Base-by-base conservation (phyloP, 805 yeast genomes). In the Candida methanosorbosa region DNA sequence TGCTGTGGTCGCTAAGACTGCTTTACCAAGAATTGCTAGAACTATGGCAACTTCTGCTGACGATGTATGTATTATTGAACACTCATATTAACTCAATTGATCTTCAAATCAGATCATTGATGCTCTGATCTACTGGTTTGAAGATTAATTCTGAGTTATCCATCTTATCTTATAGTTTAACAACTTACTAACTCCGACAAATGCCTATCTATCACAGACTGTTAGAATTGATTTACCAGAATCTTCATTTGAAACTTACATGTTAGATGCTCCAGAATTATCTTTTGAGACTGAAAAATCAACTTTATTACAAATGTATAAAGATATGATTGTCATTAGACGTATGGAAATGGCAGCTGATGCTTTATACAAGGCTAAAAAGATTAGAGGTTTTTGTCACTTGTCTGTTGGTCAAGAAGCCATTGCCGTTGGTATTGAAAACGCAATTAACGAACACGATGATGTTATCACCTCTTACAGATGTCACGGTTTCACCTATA, bases 261-360 rank as follows among this genome's bases (percentile, higher is more conserved):
- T 80, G 64, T 59, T 92, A 46, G 79, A 72, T 18, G 70, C 71
- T 18, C 96, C 96, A 35, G 72, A 72, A 33, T 66, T 82, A 53
- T 63, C 68, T 35, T 81, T 82, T 59, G 80, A 79, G 63, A 81
- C 95, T 38, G 78, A 84, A 52, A 87, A 86, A 72, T 71, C 74
- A 34, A 72, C 79, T 37, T 64, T 92, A 50, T 68, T 92, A 54
- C 78, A 87, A 57, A 86, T 92, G 96, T 92, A 88, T 77, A 83
- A 86, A 68, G 95, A 90, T 59, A 88, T 92, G 97, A 77, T 81
- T 48, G 65, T 81, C 47, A 78, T 90, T 59, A 80, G 95, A 74
- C 83, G 98, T 67, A 79, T 92, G 92, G 98, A 92, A 70, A 90
- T 92, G 95, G 94, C 96, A 28, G 78, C 97, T 42, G 98, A 92